Base-by-base conservation (phyloP, 768 basidiomycete species). In the Tephrocybe sp. region DNA sequence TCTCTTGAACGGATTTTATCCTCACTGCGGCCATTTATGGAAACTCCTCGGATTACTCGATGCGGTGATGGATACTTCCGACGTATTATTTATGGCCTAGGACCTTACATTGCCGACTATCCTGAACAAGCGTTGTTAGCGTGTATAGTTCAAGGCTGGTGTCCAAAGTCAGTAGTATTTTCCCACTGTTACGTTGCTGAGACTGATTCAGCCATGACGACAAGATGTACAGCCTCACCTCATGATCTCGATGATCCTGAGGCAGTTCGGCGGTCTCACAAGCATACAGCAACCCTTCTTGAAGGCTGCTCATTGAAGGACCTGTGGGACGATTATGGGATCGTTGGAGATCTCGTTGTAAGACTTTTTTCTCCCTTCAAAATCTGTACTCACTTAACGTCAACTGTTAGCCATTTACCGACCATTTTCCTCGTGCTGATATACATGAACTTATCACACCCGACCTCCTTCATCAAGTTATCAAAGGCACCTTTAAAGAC, bases 401-500 rank as follows among this genome's bases (percentile, higher is more conserved):
- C 37, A 5, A 11, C 10, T 10, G 34, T 21, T 19, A 58, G 57
- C 51, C 50, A 3, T 58, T 58, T 19, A 55, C 53, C 7, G 29
- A 36, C 3, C 29, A 43, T 4, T 57, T 57, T 44, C 47, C 52
- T 29, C 18, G 47, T 1, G 44, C 66, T 0, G 57, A 68, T 16
- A 68, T 69, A 9, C 56, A 66, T 45, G 60, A 67, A 37, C 50
- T 67, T 15, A 34, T 67, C 0, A 24, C 63, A 0, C 57, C 63
- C 1, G 61, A 68, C 45, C 53, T 66, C 3, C 54, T 67, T 0
- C 66, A 70, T 47, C 64, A 69, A 44, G 11, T 70, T 12, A 52
- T 72, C 52, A 69, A 69, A 41, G 66, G 68, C 4, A 61, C 58
- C 4, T 72, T 71, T 56, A 72, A 70, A 50, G 71, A 70, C 40